Base-by-base conservation (phyloP, 2,329 filamentous ascomycete genomes). In the Talaromyces sp. region DNA sequence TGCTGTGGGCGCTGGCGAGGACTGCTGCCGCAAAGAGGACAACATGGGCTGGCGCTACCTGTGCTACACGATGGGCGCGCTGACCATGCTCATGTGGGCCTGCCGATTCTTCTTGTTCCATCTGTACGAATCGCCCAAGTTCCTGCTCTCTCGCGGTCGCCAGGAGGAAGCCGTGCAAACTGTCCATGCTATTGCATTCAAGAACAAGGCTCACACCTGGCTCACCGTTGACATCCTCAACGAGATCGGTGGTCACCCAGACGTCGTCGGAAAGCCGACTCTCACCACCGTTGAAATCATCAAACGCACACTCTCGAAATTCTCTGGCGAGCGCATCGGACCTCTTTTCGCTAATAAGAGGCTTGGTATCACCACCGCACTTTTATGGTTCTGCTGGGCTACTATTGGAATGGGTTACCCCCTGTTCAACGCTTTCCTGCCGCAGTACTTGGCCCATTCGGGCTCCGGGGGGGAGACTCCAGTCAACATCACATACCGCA, bases 371-470 rank as follows among this genome's bases (percentile, higher is more conserved):
- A 81, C 79, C 10, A 85, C 82, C 31, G 63, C 74, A 12, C 70
- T 85, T 1, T 73, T 94, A 55, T 92, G 89, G 89, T 90, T 92
- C 75, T 87, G 87, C 72, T 96, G 91, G 91, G 83, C 87, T 0
- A 88, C 86, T 14, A 93, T 96, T 66, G 91, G 91, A 63, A 89
- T 96, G 86, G 91, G 88, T 2, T 96, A 94, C 70, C 91, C 91
- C 0, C 84, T 96, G 1, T 96, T 94, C 83, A 95, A 95, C 74
- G 89, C 90, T 58, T 96, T 96, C 76, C 82, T 96, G n/a, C 92
- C 92, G 0, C 90, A 95, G 67, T 95, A 95, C 70, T 85, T 96
- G 63, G 85, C 87, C 28, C 83, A 86, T 61, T 83, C 85, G 30
- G 79, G 78, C 10, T 69, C 69, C 14, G 76, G 76, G 56, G 65